Conservation (phyloP, 2,329 filamentous ascomycete genomes). For the Massarina eburnea region DNA sequence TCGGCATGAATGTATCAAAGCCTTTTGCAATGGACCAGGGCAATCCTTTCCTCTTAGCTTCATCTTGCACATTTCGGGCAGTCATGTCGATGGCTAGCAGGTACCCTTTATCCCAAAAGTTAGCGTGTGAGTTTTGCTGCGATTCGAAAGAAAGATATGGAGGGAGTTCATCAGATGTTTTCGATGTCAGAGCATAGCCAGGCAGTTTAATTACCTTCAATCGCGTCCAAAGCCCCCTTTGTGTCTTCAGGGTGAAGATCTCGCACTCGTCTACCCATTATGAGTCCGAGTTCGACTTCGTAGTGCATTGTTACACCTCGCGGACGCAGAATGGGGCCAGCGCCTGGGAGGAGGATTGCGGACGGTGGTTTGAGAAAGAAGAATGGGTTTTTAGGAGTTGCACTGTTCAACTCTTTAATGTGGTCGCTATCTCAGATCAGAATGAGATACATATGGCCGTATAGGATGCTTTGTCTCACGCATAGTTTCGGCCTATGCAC, state of each 20-base stretch:
- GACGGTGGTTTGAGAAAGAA: conserved; percentile 97
- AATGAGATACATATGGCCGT: not conserved
- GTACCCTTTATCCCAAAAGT: conserved; percentile 61
- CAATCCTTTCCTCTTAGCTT: conserved; percentile 94
- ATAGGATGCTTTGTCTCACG: conserved; percentile 57
- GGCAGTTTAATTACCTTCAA: conserved; percentile 62
- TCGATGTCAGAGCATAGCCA: not conserved
- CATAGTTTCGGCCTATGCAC: conserved; percentile 96
- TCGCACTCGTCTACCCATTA: conserved; percentile 79
- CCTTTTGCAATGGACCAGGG: conserved; percentile 97
- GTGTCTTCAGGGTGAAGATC: conserved; percentile 76
- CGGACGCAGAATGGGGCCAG: conserved; percentile 79
- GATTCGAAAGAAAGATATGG: not conserved
- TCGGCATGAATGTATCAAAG: conserved; percentile 94
- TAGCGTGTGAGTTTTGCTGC: not conserved
- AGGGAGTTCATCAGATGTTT: not conserved
- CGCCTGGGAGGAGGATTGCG: conserved; percentile 76
- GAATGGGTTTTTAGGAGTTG: conserved; percentile 89
- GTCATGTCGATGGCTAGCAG: conserved; percentile 96
- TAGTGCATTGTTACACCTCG: conserved; percentile 85
- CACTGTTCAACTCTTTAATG: conserved; percentile 86
- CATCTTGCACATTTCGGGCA: conserved; percentile 89
- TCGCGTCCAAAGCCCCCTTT: conserved; percentile 75
- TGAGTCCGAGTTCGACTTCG: conserved; percentile 88
- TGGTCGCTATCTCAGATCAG: conserved; percentile 67